Base-by-base conservation (phyloP, 495 filamentous ascomycete genomes). In the Aspergillus haitiensis region DNA sequence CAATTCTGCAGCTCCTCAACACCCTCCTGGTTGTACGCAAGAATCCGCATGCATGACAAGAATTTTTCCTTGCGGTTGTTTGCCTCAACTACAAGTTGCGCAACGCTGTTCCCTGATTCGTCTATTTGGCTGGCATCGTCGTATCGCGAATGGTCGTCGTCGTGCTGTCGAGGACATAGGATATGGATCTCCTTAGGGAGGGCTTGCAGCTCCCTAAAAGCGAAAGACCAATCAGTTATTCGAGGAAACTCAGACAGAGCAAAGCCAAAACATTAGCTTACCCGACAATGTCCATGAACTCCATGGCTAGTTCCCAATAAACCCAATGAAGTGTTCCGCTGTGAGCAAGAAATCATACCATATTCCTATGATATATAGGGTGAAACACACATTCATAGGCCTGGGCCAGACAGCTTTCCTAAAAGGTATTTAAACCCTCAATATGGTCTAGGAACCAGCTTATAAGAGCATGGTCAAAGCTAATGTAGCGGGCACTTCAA, bases 1-100 rank as follows among this genome's bases (percentile, higher is more conserved):
- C 85, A 84, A 45, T 74, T 68, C 51, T 86, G 80, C 65, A 86
- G 78, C 35, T 78, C 71, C 35, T 79, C 81, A 0, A 86, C 84
- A 46, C 85, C 82, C 11, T 87, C 83, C 39, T 81, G 75, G 31
- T 81, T 81, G 56, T 86, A 86, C 7, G 86, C 87, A 39, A 94
- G 73, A 36, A 94, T 82, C 27, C 85, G 81, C 62, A 90, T 80
- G 40, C 83, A 85, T 45, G 82, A 78, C 39, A 90, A 80, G 21
- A 84, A 80, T 36, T 83, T 78, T 52, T 83, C 71, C 59, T 82
- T 80, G 54, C 89, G 68, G 6, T 76, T 63, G 31, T 76, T 82
- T 16, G 85, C 79, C 48, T 81, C 68, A 64, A 59, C 76, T 58
- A 75, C 73, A 44, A 78, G 67, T 6, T 77, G 70, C 32, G 78